Conservation (phyloP, 306 rosid genomes). For the Inga laurina region DNA sequence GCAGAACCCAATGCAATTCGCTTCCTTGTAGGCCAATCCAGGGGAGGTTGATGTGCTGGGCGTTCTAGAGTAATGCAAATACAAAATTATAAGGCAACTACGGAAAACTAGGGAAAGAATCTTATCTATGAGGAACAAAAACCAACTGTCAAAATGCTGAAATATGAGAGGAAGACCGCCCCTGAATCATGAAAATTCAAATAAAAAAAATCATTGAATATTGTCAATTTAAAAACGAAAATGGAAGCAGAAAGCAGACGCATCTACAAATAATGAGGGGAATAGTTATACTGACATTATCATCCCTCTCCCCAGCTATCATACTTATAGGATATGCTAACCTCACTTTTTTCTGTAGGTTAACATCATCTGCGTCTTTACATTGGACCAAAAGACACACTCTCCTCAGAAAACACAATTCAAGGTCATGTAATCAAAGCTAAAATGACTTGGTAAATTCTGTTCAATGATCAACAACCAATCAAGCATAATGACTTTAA, state of each 20-base stretch:
- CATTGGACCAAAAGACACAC: background rate
- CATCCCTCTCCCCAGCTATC: background rate
- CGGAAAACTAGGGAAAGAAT: background rate
- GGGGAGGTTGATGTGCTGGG: slow-evolving; percentile 64
- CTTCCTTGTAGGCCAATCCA: slow-evolving; percentile 79
- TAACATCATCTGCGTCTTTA: background rate
- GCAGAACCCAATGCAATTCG: slow-evolving; percentile 82
- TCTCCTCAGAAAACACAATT: background rate
- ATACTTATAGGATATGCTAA: background rate
- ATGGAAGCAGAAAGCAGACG: background rate
- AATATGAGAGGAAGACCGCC: background rate
- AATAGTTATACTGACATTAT: background rate
- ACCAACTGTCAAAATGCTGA: background rate
- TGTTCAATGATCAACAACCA: background rate
- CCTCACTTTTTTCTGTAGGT: background rate
- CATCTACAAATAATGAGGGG: background rate
- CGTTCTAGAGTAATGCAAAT: slow-evolving; percentile 51
- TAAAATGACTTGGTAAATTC: background rate
- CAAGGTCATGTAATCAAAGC: background rate
- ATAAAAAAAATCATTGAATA: background rate
- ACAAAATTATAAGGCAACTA: background rate
- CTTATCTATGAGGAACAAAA: background rate
- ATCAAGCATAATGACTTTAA: background rate
- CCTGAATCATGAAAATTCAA: background rate
- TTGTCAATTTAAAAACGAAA: background rate